Evolutionary conservation across 257 asterid species (phyloP), one percentile per base, ranked within the genome.

Genomic region (Solanum dulcamara): DNA sequence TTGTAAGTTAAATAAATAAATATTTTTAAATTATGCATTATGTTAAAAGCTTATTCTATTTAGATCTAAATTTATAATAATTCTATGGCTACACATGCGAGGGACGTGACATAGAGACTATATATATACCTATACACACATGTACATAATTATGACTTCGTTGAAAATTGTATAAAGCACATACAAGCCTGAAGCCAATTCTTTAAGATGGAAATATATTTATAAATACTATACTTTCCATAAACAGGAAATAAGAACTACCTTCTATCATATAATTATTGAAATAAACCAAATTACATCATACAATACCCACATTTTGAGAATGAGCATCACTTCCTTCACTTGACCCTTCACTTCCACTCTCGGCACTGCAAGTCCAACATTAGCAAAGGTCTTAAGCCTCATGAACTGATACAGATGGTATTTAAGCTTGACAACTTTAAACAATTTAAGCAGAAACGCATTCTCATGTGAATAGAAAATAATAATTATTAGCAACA

Each of bases 271-370:
- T 77, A 44, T 28, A 28, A 77, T 77, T 46, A 77, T 77, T 28
- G 40, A 28, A 79, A 48, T 79, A 46, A 48, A 79, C 40, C 17
- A 48, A 79, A 48, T 18, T 30, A 48, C 42, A 79, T 46, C 62
- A 30, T 30, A 18, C 77, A 84, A 85, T 84, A 90, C 98, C 91
- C 91, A 96, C 99, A 90, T 92, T 93, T 86, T 92, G 97, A 81
- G 98, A 97, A 89, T 94, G 91, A 74, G 89, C 93, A 68, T 95
- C 96, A 86, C 99, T 97, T 89, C 98, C 99, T 62, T 92, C 99
- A 81, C 97, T 93, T 83, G 96, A 90, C 83, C 96, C 98, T 86
- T 93, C 99, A 91, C 98, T 97, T 62, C 85, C 98, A 87, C 98
- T 95, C 85, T 93, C 99, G 77, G 86, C 96, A 90, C 99, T 95